Evolutionary conservation across 2,329 filamentous ascomycete species (phyloP).

Genomic region (Ampelomyces quisqualis): DNA sequence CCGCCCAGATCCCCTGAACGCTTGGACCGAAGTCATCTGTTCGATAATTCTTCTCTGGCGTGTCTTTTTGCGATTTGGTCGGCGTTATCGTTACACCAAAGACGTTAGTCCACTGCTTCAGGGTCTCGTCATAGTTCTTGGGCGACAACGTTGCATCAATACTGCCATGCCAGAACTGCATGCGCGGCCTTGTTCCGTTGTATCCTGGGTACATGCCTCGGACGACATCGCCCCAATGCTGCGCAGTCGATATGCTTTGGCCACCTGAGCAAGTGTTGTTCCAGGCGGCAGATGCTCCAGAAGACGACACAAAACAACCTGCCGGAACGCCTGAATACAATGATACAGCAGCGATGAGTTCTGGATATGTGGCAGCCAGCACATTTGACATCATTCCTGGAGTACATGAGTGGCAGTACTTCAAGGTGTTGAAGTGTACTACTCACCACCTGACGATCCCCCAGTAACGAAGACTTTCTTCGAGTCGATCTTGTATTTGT

Average conservation of each 20-base stretch:
- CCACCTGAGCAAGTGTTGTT: conserved; percentile 56
- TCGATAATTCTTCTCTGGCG: conserved; percentile 32
- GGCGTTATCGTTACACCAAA: conserved; percentile 28
- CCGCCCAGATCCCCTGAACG: conserved; percentile 32
- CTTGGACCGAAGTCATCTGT: conserved; percentile 32
- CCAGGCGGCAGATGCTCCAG: conserved; percentile 50
- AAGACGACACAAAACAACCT: conserved; percentile 54
- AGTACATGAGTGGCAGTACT: not conserved
- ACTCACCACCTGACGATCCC: conserved; percentile 48
- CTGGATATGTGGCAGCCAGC: conserved; percentile 55
- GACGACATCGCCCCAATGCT: conserved; percentile 54
- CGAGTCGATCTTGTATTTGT: conserved; percentile 54
- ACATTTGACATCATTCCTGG: conserved; percentile 46
- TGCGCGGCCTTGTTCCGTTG: conserved; percentile 52
- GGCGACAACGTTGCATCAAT: conserved; percentile 53
- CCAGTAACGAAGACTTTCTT: conserved; percentile 58
- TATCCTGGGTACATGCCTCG: conserved; percentile 55
- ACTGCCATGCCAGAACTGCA: conserved; percentile 61
- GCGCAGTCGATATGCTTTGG: conserved; percentile 47
- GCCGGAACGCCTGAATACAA: conserved; percentile 57
- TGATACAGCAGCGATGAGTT: conserved; percentile 54
- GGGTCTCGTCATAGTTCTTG: conserved; percentile 58
- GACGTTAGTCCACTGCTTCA: conserved; percentile 40
- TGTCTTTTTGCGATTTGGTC: conserved; percentile 26
- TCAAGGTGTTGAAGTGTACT: not conserved